phyloP scores from a whole-genome alignment of 331 rosid species.

The Saraca asoca region DNA sequence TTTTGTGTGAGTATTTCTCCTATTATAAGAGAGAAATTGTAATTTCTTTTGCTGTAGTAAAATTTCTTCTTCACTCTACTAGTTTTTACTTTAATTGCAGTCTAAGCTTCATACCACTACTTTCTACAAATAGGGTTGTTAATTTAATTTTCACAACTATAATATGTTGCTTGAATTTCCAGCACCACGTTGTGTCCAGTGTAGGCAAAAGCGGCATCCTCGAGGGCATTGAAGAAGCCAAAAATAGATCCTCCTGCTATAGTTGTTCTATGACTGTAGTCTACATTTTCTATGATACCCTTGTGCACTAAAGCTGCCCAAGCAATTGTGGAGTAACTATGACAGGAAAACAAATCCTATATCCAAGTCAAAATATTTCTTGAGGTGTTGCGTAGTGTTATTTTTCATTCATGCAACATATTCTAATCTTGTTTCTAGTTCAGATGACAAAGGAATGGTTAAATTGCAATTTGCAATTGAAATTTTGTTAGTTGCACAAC shows the following conservation, averaged over 20 bases:
- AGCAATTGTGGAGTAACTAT: conserved; percentile 88
- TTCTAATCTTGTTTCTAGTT: not conserved
- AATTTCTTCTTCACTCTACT: no score
- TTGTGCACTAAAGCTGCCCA: conserved; percentile 71
- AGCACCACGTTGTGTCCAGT: conserved; percentile 96
- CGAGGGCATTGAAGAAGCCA: conserved; percentile 69
- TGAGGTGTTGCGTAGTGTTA: no score
- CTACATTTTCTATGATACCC: conserved; percentile 66
- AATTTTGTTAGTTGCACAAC: no score
- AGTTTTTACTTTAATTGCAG: no score
- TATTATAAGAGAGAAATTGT: no score
- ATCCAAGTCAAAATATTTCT: not conserved
- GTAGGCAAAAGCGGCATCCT: conserved; percentile 92
- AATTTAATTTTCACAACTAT: no score
- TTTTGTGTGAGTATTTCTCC: no score
- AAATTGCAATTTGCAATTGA: no score
- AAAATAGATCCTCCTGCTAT: conserved; percentile 47
- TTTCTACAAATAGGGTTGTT: no score
- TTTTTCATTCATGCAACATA: not conserved
- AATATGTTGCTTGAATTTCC: conserved; percentile 98
- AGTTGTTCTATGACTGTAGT: conserved; percentile 54
- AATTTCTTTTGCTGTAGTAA: no score
- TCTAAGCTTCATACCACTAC: no score
- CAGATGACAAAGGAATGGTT: not conserved
- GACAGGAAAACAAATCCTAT: not conserved